Evolutionary conservation across 1,284 basidiomycete genomes (phyloP).

Genomic region (Tylopilus sp.): DNA sequence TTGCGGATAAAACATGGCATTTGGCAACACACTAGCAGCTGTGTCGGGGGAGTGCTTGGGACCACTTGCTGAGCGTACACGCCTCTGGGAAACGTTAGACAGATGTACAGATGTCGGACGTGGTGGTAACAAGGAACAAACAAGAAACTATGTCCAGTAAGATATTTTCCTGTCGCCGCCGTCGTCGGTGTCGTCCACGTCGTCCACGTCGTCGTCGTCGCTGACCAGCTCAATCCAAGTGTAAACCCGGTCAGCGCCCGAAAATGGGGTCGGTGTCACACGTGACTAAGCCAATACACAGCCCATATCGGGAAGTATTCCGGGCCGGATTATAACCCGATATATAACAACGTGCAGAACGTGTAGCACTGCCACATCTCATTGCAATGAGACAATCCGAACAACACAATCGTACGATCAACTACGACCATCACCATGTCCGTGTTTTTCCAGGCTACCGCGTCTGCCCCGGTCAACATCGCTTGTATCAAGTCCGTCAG

Average conservation of each 20-base stretch:
- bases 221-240: conserved; percentile 23
- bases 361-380: no score
- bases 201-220: conserved; percentile 27
- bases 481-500: conserved; percentile 90
- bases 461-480: conserved; percentile 96
- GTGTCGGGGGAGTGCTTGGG: conserved; percentile 11
- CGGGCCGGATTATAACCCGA: conserved; percentile 25
- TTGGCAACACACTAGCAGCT: conserved; percentile 32
- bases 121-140: conserved; percentile 19
- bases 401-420: no score
- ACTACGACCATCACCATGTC: conserved; percentile 63
- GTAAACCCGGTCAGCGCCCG: conserved; percentile 39
- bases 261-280: conserved; percentile 35
- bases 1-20: conserved; percentile 83
- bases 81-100: neutral
- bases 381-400: no score
- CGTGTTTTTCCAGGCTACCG: conserved; percentile 84
- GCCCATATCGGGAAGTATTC: conserved; percentile 23
- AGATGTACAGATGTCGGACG: conserved; percentile 25
- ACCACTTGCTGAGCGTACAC: conserved; percentile 14
- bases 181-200: conserved; percentile 21
- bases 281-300: conserved; percentile 36
- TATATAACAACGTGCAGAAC: no score
- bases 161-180: conserved; percentile 21
- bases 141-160: conserved; percentile 25